Conservation (phyloP, 768 basidiomycete genomes). For the Melanogaster broomeanus region DNA sequence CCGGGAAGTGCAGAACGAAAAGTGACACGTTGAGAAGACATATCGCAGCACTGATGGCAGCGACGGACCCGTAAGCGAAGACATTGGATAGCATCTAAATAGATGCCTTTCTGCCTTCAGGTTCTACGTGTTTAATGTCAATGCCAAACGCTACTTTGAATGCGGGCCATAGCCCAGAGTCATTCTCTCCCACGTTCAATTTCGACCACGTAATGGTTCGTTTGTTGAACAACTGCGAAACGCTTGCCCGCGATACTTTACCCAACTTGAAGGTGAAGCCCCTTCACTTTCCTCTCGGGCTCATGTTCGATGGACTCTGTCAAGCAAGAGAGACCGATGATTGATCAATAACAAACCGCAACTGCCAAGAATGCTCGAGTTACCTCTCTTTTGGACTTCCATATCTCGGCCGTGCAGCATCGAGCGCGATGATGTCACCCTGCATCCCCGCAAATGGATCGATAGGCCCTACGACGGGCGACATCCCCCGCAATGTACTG, state of each 20-base stretch:
- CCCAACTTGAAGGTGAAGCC: not conserved
- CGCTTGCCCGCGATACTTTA: not conserved
- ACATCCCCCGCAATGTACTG: not conserved
- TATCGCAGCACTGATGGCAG: too few species aligned
- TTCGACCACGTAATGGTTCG: conserved; percentile 4
- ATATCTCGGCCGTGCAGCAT: conserved; percentile 1
- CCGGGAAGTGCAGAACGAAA: too few species aligned
- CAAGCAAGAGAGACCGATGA: not conserved
- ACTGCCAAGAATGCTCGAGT: too few species aligned
- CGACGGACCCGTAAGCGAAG: conserved; percentile 1
- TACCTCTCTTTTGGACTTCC: conserved; percentile 7
- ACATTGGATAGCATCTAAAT: too few species aligned
- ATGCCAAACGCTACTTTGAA: not conserved
- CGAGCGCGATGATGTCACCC: too few species aligned
- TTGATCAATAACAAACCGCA: not conserved
- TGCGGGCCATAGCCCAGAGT: not conserved
- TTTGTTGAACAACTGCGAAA: not conserved
- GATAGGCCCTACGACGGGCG: not conserved
- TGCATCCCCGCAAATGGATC: not conserved
- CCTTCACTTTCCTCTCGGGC: conserved; percentile 1
- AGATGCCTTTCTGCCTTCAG: too few species aligned
- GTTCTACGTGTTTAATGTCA: too few species aligned
- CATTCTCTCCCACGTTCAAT: not conserved
- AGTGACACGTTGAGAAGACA: too few species aligned
- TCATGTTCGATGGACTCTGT: conserved; percentile 3